phyloP scores from a whole-genome alignment of 345 rosid species.

The Hibiscus trionum region DNA sequence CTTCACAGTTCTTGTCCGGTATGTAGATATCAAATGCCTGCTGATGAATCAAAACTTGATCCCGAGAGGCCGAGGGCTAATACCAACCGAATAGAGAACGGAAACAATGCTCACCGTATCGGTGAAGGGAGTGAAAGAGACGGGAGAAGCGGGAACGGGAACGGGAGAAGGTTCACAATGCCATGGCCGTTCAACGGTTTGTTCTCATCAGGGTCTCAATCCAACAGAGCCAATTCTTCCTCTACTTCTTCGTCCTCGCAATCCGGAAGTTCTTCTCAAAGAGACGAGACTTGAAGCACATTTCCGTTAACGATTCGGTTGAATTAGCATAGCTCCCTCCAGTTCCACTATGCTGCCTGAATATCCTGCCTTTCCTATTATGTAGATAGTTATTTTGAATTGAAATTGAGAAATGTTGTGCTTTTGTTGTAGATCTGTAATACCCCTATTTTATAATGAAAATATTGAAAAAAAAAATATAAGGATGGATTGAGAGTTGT shows the following conservation, averaged over 20 bases:
- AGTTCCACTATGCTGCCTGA: conserved; percentile 6
- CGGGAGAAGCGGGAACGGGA: conserved; percentile 30
- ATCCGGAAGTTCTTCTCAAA: background rate
- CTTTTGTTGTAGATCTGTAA: no score
- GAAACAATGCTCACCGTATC: conserved; percentile 17
- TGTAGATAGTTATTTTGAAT: conserved; percentile 22
- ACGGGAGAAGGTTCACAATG: conserved; percentile 57
- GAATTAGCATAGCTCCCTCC: background rate
- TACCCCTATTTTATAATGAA: no score
- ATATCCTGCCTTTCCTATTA: conserved; percentile 14
- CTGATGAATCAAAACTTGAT: conserved; percentile 56
- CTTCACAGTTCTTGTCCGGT: conserved; percentile 95
- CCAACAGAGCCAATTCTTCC: conserved; percentile 33
- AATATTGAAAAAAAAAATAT: no score
- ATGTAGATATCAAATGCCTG: conserved; percentile 70
- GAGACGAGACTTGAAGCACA: conserved; percentile 27
- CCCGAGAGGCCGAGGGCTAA: conserved; percentile 29
- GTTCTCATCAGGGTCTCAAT: conserved; percentile 39
- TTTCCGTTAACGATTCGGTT: background rate
- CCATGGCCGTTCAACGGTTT: conserved; percentile 81
- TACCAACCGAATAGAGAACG: conserved; percentile 22
- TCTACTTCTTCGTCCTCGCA: conserved; percentile 33
- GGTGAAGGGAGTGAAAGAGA: conserved; percentile 43
- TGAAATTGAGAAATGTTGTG: background rate
- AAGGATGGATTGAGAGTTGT: no score